These are phyloP conservation scores for Pythium scleroteichum DNA, from an alignment of 352 stramenopile species.

Conservation along the genomic window DNA sequence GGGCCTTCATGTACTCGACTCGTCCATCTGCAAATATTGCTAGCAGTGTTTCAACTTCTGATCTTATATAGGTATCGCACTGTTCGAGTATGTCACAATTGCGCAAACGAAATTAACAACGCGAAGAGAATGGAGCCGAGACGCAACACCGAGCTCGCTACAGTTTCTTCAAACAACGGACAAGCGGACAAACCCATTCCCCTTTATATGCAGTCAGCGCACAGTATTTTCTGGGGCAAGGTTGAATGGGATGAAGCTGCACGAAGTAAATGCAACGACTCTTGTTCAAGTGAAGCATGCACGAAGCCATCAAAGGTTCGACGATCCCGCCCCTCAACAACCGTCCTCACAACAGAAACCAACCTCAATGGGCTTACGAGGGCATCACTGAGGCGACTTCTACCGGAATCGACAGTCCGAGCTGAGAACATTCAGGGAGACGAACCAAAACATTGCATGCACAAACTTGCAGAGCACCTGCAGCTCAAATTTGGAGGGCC, in stretches of 20 bases:
- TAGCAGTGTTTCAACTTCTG: too few relatives aligned
- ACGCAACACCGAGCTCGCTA: too few relatives aligned
- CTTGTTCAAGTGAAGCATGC: background rate
- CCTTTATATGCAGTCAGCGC: conserved; percentile 33
- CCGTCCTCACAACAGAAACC: background rate
- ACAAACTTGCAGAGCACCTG: conserved; percentile 43
- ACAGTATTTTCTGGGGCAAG: conserved; percentile 43
- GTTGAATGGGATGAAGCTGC: conserved; percentile 28
- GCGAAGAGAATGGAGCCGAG: background rate
- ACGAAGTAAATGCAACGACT: background rate
- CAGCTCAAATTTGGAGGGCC: conserved; percentile 40
- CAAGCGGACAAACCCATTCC: conserved; percentile 7
- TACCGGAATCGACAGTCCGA: conserved; percentile 1
- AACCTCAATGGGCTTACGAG: conserved; percentile 1
- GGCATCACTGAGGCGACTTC: conserved; percentile 7
- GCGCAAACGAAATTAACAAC: conserved; percentile 20
- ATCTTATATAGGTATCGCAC: conserved; percentile 22
- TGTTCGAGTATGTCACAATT: conserved; percentile 19
- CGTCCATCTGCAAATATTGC: too few relatives aligned
- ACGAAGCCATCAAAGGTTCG: conserved; percentile 29
- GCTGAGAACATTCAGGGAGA: background rate
- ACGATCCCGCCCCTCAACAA: conserved; percentile 6
- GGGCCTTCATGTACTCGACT: conserved; percentile 16
- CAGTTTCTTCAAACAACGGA: too few relatives aligned
- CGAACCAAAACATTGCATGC: conserved; percentile 29